phyloP scores from a whole-genome alignment of 2,329 filamentous ascomycete genomes.

The Talaromyces sp. region DNA sequence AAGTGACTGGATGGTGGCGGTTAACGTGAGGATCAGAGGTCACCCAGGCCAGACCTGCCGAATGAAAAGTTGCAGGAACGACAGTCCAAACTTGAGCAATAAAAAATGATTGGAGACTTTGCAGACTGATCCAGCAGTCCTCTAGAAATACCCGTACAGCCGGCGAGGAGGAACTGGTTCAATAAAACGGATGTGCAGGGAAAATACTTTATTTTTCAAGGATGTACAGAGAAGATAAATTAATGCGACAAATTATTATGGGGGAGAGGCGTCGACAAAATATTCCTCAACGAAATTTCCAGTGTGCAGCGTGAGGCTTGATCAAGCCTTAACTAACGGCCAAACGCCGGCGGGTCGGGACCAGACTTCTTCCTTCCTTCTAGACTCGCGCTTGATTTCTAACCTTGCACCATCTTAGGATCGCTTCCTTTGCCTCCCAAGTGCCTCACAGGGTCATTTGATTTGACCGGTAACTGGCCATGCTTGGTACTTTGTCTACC shows the following conservation, averaged over 20 bases:
- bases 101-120: slow-evolving; percentile 11
- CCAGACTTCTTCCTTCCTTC: background rate
- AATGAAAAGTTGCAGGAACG: background rate
- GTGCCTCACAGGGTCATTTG: background rate
- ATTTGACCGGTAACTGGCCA: background rate
- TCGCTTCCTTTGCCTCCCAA: background rate
- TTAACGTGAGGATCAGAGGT: slow-evolving; percentile 2
- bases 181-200: background rate
- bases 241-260: background rate
- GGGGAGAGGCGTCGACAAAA: slow-evolving; percentile 1
- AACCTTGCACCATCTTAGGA: background rate
- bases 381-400: background rate
- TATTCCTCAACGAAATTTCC: background rate
- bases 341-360: background rate
- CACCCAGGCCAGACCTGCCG: background rate
- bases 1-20: slow-evolving; percentile 11
- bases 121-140: slow-evolving; percentile 14
- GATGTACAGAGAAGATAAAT: background rate
- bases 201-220: background rate
- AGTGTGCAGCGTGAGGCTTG: background rate
- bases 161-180: background rate
- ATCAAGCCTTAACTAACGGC: background rate
- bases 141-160: background rate
- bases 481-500: background rate
- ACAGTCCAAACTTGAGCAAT: background rate